phyloP scores from a whole-genome alignment of 2,329 filamentous ascomycete genomes.

The Lecanicillium sp. region DNA sequence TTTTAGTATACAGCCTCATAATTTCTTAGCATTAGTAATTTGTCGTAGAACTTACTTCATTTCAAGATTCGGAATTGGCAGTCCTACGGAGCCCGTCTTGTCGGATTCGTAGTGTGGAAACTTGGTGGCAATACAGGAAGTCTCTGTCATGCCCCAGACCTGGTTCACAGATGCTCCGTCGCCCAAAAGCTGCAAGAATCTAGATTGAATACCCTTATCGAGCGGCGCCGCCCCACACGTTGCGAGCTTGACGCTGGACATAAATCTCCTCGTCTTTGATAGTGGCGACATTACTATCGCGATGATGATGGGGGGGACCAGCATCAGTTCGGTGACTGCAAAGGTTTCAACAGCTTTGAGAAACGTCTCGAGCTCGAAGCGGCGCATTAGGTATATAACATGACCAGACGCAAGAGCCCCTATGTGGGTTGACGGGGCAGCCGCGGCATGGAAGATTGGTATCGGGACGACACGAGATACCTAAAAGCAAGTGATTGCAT shows the following conservation, averaged over 20 bases:
- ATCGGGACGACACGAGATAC: not conserved
- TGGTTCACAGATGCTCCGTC: constrained; percentile 31
- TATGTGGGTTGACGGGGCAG: not conserved
- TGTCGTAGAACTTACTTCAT: not conserved
- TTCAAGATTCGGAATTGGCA: constrained; percentile 40
- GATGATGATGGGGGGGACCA: not conserved
- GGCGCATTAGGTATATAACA: constrained; percentile 1
- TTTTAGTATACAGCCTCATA: constrained; percentile 15
- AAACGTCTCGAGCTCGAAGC: constrained; percentile 1
- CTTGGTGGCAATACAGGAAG: constrained; percentile 26
- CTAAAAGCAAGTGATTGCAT: not conserved
- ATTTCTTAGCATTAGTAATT: too few species aligned
- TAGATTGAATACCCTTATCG: constrained; percentile 24
- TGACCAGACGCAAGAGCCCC: constrained; percentile 1
- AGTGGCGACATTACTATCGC: not conserved
- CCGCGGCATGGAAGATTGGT: constrained; percentile 1
- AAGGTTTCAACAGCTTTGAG: not conserved
- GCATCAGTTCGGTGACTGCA: not conserved
- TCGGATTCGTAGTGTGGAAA: constrained; percentile 25
- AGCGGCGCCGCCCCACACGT: constrained; percentile 41
- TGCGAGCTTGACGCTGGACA: constrained; percentile 28
- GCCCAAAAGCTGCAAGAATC: constrained; percentile 25
- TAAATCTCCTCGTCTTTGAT: not conserved
- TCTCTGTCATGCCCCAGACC: constrained; percentile 52
- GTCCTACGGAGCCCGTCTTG: constrained; percentile 36